These are phyloP conservation scores for Volvariella volvacea DNA, from an alignment of 1,284 basidiomycete species.

Conservation along the genomic window DNA sequence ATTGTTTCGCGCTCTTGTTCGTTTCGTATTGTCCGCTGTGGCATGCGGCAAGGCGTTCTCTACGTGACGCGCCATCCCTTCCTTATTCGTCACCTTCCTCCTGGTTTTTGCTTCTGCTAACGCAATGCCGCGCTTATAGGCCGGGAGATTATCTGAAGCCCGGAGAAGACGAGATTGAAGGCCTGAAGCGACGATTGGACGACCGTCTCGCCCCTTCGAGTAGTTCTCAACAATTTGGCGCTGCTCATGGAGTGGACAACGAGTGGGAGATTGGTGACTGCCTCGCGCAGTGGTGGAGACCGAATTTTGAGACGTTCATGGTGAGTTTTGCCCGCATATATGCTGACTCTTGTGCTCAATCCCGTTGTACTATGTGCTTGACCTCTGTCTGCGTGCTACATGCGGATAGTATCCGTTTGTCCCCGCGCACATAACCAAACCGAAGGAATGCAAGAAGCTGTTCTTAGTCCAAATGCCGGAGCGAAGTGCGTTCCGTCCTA, in stretches of 20 bases:
- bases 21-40: not conserved
- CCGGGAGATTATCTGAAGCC: constrained; percentile 98
- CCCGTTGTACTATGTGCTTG: not conserved
- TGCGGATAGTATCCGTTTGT: constrained; percentile 92
- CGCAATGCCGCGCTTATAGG: constrained; percentile 31
- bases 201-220: constrained; percentile 79
- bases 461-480: constrained; percentile 95
- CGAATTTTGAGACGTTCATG: constrained; percentile 98
- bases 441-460: constrained; percentile 97
- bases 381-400: constrained; percentile 6
- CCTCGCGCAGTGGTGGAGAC: constrained; percentile 94
- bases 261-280: constrained; percentile 97
- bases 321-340: constrained; percentile 42
- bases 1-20: not conserved
- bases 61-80: not conserved
- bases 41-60: not conserved
- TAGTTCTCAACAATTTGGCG: constrained; percentile 56
- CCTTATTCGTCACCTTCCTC: not conserved
- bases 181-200: constrained; percentile 83
- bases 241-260: constrained; percentile 68
- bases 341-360: not conserved
- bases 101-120: constrained; percentile 3
- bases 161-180: constrained; percentile 87
- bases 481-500: constrained; percentile 57
- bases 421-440: constrained; percentile 94